Conservation (phyloP, 768 basidiomycete genomes). For the Leccinum imitatum region DNA sequence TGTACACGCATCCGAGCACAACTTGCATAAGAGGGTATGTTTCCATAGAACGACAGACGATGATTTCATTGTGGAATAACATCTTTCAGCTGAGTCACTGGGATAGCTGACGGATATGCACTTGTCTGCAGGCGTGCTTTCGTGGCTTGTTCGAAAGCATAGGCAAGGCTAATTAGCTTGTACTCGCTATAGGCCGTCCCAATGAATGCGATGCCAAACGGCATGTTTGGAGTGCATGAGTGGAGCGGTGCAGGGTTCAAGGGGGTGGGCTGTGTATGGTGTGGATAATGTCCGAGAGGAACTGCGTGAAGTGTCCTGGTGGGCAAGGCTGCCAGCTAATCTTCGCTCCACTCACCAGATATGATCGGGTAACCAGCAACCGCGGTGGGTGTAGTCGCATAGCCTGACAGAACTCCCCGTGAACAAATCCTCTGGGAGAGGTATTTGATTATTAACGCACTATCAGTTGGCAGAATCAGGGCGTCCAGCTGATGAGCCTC, state of each 20-base stretch:
- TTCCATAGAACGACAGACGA: neutral
- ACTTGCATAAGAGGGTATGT: constrained; percentile 4
- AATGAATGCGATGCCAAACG: constrained; percentile 62
- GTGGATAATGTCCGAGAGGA: constrained; percentile 59
- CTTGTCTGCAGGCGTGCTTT: constrained; percentile 46
- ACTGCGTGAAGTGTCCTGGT: constrained; percentile 32
- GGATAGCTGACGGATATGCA: constrained; percentile 54
- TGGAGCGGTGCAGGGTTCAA: constrained; percentile 42
- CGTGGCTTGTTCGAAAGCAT: constrained; percentile 67
- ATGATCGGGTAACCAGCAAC: constrained; percentile 68
- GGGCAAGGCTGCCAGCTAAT: neutral
- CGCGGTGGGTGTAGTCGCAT: constrained; percentile 39
- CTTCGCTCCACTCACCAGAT: constrained; percentile 44
- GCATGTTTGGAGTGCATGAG: constrained; percentile 43
- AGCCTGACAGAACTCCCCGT: constrained; percentile 13
- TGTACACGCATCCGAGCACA: constrained; percentile 4
- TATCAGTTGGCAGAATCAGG: constrained; percentile 46
- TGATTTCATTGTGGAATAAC: constrained; percentile 23
- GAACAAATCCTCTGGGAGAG: neutral
- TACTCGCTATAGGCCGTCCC: constrained; percentile 63
- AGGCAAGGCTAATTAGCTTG: constrained; percentile 55
- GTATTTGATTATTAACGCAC: constrained; percentile 17
- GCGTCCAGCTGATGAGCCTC: constrained; percentile 50
- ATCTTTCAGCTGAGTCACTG: constrained; percentile 49
- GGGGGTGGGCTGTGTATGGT: constrained; percentile 40